Evolutionary conservation across 352 stramenopile species (phyloP), one percentile per base, ranked within the genome.

Genomic region (Achlya hypogyna): DNA sequence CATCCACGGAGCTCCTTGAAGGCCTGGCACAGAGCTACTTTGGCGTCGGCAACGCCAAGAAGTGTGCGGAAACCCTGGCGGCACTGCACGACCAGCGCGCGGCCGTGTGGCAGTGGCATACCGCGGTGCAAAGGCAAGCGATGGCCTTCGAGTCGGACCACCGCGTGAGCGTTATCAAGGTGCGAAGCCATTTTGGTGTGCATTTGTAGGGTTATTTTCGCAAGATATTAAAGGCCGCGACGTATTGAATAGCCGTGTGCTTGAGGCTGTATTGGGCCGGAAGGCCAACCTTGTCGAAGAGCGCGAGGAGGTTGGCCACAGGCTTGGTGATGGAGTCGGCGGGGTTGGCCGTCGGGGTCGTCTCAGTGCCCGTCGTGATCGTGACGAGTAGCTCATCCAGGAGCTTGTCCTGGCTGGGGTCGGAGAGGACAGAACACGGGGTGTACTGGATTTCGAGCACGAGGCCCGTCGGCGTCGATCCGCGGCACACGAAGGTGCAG

Each of bases 401-500:
- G 25, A 94, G 81, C 62, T 82, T 78, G 58, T 94, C 85, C 27
- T 67, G 60, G 28, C 49, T 54, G 20, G 27, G 20, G n/a, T 67
- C 60, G 23, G 28, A 42, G 23, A 67, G 20, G 27, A 89, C 73
- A 12, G 85, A 80, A 72, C 82, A 92, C 64, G 85, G 83, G 54
- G 82, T 74, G 74, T 94, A 94, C 73, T 94, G 83, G 45, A 94
- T 78, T 66, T 94, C 85, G 65, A 94, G 72, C 49, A 91, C 77
- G 60, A 94, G 81, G 4, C 85, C 85, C 63, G 81, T 77, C 29
- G 85, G 85, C 42, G 88, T 72, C 62, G 89, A 92, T 69, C 85
- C 91, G 64, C 85, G 83, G 45, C 82, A 88, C 78, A 94, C 91
- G 77, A 94, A 92, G 22, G 83, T 92, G 56, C 85, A 92, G 5